Evolutionary conservation across 768 basidiomycete species (phyloP).

Genomic region (Mycena galopus): DNA sequence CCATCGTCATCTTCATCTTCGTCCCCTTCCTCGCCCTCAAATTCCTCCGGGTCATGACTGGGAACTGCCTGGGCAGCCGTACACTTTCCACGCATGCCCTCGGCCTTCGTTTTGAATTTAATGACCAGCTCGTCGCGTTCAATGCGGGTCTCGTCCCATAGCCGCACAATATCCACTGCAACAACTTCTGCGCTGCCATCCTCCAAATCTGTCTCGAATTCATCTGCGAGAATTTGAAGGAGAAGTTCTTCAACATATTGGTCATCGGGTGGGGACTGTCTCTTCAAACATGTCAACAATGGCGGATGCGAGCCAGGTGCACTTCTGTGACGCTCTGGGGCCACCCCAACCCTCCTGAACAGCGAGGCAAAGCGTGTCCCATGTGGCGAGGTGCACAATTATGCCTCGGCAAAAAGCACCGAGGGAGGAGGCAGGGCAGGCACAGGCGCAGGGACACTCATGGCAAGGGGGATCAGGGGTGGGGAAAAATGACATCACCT

Average conservation of each 20-base stretch:
- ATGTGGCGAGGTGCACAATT: slow-evolving; percentile 83
- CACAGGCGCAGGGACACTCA: slow-evolving; percentile 37
- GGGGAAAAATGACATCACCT: no score
- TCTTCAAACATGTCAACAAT: slow-evolving; percentile 86
- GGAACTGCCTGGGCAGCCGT: slow-evolving; percentile 59
- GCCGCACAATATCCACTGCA: slow-evolving; percentile 74
- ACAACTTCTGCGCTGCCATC: slow-evolving; percentile 88
- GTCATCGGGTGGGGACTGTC: slow-evolving; percentile 65
- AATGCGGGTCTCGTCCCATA: slow-evolving; percentile 70
- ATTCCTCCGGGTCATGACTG: slow-evolving; percentile 57
- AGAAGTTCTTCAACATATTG: slow-evolving; percentile 87
- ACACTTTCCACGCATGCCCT: slow-evolving; percentile 68
- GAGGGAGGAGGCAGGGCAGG: slow-evolving; percentile 55
- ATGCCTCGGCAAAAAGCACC: slow-evolving; percentile 90
- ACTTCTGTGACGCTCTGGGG: slow-evolving; percentile 74
- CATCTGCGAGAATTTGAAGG: slow-evolving; percentile 87
- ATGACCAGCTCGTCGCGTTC: slow-evolving; percentile 65
- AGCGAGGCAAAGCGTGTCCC: slow-evolving; percentile 90
- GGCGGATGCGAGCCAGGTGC: slow-evolving; percentile 86
- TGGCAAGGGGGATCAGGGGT: no score
- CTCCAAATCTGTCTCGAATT: slow-evolving; percentile 87
- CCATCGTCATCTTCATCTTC: slow-evolving; percentile 56
- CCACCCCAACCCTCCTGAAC: slow-evolving; percentile 92
- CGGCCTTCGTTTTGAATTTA: slow-evolving; percentile 75
- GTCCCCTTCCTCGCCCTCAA: slow-evolving; percentile 54